Base-by-base conservation (phyloP, 108 stramenopile genomes). In the Cyclotella baltica region DNA sequence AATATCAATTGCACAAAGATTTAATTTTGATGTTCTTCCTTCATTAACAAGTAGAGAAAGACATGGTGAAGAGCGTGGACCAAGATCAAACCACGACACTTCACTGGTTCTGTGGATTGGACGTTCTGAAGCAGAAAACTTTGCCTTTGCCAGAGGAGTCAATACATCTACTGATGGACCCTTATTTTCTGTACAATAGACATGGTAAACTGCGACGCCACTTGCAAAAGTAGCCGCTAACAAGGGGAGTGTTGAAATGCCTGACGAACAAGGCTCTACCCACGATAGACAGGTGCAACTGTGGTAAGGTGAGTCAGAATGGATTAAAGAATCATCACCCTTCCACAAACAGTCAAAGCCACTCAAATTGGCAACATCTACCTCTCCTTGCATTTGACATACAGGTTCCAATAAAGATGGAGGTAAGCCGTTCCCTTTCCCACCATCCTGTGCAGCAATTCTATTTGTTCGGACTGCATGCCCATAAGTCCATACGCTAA, bases 401-500 rank as follows among this genome's bases (percentile, higher is more conserved):
- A 90, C 35, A 0, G 83, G 90, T 38, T 65, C 73, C 33, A 80
- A 51, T 52, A 81, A 67, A 63, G 79, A 63, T 68, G 52, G 15
- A 4, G 20, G 47, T 33, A 33, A 4, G 8, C 23, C 25, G 37
- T 37, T 9, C 18, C 23, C 46, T 19, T 20, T 36, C 35, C 25
- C 36, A 2, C 4, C 20, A 62, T 62, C 34, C 33, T 22, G 20
- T 11, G 33, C 29, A 22, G 75, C 43, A 30, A 80, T 53, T 70
- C 77, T 22, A 59, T 85, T 85, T 36, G 85, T 85, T 46, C 83
- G 78, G 33, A 76, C 78, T n/a, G 89, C 94, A 47, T 80, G 77
- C 18, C 87, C 85, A 67, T 91, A 93, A 0, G 89, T 84, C 90
- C 90, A 92, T 4, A 96, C 70, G 38, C 87, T 87, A 34, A 93